These are phyloP conservation scores for Barnettozyma pratensis DNA, from an alignment of 805 yeast genomes.

Conservation along the genomic window DNA sequence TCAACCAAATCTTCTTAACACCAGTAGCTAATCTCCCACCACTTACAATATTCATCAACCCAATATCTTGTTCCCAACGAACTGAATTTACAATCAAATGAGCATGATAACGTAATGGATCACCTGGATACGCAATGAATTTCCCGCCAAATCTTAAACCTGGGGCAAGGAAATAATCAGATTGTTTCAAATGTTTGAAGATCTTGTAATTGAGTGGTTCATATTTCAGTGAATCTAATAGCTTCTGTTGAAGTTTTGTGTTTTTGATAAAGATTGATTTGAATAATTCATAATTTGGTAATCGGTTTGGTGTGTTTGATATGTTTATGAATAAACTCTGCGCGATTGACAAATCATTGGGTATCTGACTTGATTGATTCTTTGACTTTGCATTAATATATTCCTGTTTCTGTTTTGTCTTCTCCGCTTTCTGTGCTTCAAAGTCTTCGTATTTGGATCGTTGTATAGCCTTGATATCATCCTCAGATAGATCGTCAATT, in stretches of 20 bases:
- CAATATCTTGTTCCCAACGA: conserved; percentile 46
- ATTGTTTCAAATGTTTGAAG: conserved; percentile 16
- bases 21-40: conserved; percentile 93
- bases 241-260: conserved; percentile 5
- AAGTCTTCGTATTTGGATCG: neutral
- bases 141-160: conserved; percentile 91
- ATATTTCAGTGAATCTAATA: conserved; percentile 4
- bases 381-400: conserved; percentile 2
- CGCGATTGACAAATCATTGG: conserved; percentile 8
- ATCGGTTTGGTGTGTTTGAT: conserved; percentile 12
- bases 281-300: conserved; percentile 13
- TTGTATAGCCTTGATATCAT: conserved; percentile 16
- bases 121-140: conserved; percentile 91
- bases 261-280: conserved; percentile 13
- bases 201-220: conserved; percentile 9
- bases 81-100: conserved; percentile 64
- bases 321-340: conserved; percentile 17
- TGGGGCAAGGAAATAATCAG: conserved; percentile 61
- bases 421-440: conserved; percentile 5
- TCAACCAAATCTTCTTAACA: conserved; percentile 80
- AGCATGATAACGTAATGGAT: conserved; percentile 85
- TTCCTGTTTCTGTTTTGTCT: conserved; percentile 5
- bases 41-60: conserved; percentile 55
- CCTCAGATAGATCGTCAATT: conserved; percentile 8
- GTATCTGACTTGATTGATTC: neutral